Evolutionary conservation across 345 rosid species (phyloP).

Genomic region (Eutrema japonicum): DNA sequence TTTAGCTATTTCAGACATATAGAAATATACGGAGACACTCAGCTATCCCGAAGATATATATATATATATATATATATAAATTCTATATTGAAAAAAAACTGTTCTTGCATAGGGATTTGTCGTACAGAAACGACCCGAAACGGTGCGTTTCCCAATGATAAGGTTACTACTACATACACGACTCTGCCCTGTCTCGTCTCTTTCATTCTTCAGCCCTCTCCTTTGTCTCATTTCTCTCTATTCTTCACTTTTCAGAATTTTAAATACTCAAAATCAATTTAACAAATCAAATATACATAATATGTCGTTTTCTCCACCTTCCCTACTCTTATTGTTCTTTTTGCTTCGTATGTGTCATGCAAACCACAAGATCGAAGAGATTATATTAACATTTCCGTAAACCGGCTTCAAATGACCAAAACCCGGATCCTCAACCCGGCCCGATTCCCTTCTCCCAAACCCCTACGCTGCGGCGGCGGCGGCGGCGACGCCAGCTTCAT

Average conservation of each 20-base stretch:
- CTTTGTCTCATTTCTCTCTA: slow-evolving; percentile 36
- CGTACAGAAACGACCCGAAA: slow-evolving; percentile 34
- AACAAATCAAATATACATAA: not conserved
- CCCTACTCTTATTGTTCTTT: slow-evolving; percentile 31
- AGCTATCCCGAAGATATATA: not conserved
- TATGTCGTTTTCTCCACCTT: slow-evolving; percentile 33
- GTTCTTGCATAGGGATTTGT: slow-evolving; percentile 26
- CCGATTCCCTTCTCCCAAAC: slow-evolving; percentile 54
- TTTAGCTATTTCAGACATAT: slow-evolving; percentile 33
- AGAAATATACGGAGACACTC: not conserved
- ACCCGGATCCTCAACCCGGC: slow-evolving; percentile 50
- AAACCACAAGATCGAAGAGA: slow-evolving; percentile 20
- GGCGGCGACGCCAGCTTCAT: slow-evolving; percentile 67
- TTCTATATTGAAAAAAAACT: slow-evolving; percentile 5
- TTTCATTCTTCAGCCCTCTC: slow-evolving; percentile 37
- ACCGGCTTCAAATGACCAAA: slow-evolving; percentile 51
- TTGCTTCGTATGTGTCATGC: slow-evolving; percentile 28
- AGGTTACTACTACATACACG: slow-evolving; percentile 35
- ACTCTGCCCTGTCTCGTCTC: slow-evolving; percentile 37
- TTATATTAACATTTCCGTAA: slow-evolving; percentile 7
- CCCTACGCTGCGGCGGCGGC: slow-evolving; percentile 48
- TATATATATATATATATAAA: too few relatives aligned
- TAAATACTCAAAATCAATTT: not conserved
- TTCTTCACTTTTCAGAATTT: slow-evolving; percentile 31
- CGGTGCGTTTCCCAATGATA: slow-evolving; percentile 38